phyloP scores from a whole-genome alignment of 768 basidiomycete genomes.

The Russula vinacea region DNA sequence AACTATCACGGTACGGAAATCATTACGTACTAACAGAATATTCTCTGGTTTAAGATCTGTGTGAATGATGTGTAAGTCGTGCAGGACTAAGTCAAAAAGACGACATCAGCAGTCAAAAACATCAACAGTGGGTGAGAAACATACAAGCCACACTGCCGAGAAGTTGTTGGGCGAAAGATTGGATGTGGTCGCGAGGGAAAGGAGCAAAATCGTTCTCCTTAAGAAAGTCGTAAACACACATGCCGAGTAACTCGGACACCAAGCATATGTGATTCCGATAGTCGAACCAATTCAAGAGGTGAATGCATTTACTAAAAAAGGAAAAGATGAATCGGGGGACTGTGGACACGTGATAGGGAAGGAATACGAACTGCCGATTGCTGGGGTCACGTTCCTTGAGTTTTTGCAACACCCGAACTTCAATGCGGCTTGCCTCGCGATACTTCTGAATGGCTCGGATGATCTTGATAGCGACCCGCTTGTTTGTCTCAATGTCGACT shows the following conservation, averaged over 20 bases:
- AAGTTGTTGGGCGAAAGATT: slow-evolving; percentile 89
- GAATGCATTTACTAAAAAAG: slow-evolving; percentile 86
- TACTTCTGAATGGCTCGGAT: slow-evolving; percentile 98
- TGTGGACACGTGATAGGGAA: slow-evolving; percentile 15
- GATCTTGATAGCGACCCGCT: slow-evolving; percentile 93
- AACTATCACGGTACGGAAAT: slow-evolving; percentile 60
- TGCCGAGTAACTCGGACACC: slow-evolving; percentile 91
- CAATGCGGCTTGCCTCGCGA: slow-evolving; percentile 97
- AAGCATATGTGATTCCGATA: slow-evolving; percentile 97
- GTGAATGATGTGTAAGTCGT: slow-evolving; percentile 87
- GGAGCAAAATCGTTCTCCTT: slow-evolving; percentile 97
- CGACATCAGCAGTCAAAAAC: slow-evolving; percentile 28
- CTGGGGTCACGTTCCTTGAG: slow-evolving; percentile 84
- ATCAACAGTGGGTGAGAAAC: slow-evolving; percentile 37
- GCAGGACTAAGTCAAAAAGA: slow-evolving; percentile 62
- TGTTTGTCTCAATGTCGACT: slow-evolving; percentile 69
- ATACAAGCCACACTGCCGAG: slow-evolving; percentile 91
- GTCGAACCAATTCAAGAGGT: slow-evolving; percentile 92
- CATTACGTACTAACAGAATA: slow-evolving; percentile 88
- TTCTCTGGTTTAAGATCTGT: slow-evolving; percentile 99
- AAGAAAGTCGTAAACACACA: slow-evolving; percentile 98
- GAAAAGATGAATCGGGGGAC: slow-evolving; percentile 28
- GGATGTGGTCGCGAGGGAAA: slow-evolving; percentile 95
- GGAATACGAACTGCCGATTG: slow-evolving; percentile 74
- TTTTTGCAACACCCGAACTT: slow-evolving; percentile 90